Base-by-base conservation (phyloP, 2,329 filamentous ascomycete genomes). In the Cryphonectria naterciae region DNA sequence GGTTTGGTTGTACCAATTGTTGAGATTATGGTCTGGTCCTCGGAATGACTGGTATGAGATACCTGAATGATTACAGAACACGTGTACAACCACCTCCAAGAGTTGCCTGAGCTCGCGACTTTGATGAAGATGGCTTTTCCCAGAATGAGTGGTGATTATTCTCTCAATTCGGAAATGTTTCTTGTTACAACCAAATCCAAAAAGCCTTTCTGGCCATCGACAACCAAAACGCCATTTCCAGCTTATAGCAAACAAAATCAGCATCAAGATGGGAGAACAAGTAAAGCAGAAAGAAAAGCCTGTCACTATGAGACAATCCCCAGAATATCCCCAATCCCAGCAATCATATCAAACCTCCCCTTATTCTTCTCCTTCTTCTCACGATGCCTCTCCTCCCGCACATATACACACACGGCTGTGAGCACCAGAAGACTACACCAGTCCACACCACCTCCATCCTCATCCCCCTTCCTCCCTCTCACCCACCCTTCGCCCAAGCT, bases 331-430 rank as follows among this genome's bases (percentile, higher is more conserved):
- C 19, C 19, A 25, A 64, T 63, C 19, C 32, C 32, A 39, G 17
- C 11, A 32, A 61, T 39, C 19, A 61, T n/a, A 19, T 61, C 58
- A 19, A 22, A 39, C 19, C 35, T 22, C 19, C 28, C 32, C 58
- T 69, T 69, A 1, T 37, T 11, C 68, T 65, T 69, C 15, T 43
- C 32, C 28, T 2, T 41, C 62, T 46, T 69, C 68, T 69, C 61
- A 2, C 62, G 35, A 22, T 65, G 63, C 39, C 68, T 65, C 41
- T 69, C 62, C 62, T 69, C 68, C 41, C 62, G 32, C 17, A 37
- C 68, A 66, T 60, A 69, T 17, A 69, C 68, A 15, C 35, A 65
- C 35, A 66, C 62, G 22, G 28, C 68, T 5, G 62, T 69, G 7
- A 69, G 46, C 1, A 69, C 62, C 22, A 69, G 22, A 2, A 69